Conservation (phyloP, 768 basidiomycete genomes). For the Amanita molliuscula region DNA sequence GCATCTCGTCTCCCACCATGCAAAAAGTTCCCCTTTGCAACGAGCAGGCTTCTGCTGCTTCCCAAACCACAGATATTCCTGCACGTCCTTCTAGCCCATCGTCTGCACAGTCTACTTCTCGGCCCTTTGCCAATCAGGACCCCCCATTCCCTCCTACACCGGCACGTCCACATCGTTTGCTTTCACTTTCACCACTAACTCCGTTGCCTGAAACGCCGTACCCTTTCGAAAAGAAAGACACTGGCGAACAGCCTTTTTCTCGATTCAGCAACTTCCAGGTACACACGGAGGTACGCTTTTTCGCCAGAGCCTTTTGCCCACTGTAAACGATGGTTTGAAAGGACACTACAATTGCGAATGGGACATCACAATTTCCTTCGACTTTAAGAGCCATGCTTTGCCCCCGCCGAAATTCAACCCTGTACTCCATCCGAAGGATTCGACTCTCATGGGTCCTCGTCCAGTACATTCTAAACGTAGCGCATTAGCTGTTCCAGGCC, state of each 20-base stretch:
- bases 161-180: background rate
- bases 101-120: background rate
- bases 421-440: background rate
- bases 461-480: background rate
- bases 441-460: background rate
- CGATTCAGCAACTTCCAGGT: background rate
- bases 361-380: background rate
- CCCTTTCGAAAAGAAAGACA: constrained; percentile 9
- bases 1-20: background rate
- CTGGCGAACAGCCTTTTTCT: background rate
- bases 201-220: constrained; percentile 41
- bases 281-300: background rate
- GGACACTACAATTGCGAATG: background rate
- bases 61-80: background rate
- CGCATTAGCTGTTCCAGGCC: background rate
- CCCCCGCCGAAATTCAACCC: background rate
- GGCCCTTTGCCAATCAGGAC: background rate
- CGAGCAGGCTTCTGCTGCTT: constrained; percentile 10
- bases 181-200: constrained; percentile 27
- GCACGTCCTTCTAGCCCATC: background rate
- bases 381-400: background rate
- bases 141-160: background rate
- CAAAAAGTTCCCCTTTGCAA: constrained; percentile 3
- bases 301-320: background rate
- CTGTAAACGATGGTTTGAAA: background rate